These are phyloP conservation scores for Fusarium pilosicola DNA, from an alignment of 2,329 filamentous ascomycete species.

Conservation along the genomic window DNA sequence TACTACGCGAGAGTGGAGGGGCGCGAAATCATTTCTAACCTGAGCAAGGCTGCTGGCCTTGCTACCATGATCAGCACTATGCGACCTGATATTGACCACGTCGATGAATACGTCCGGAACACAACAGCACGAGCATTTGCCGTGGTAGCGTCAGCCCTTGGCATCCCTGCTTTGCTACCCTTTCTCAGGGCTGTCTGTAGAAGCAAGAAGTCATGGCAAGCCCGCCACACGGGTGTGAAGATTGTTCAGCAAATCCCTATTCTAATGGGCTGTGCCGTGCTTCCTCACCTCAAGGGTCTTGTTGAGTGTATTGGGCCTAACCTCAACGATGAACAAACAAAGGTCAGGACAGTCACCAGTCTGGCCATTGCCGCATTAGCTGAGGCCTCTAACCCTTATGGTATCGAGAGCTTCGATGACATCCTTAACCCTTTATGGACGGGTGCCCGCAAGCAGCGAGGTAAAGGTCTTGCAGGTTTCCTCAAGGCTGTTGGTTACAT, in stretches of 20 bases:
- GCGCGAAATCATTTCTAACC: conserved; percentile 97
- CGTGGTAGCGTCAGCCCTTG: conserved; percentile 94
- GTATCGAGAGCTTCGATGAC: conserved; percentile 98
- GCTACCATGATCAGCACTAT: conserved; percentile 99
- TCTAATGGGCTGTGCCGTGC: conserved; percentile 95
- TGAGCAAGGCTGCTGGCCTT: conserved; percentile 94
- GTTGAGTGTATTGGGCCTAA: conserved; percentile 97
- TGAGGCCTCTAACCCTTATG: conserved; percentile 96
- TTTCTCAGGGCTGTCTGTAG: conserved; percentile 96
- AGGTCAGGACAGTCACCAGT: conserved; percentile 95
- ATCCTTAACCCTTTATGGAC: conserved; percentile 98
- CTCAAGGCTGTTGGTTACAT: conserved; percentile 98
- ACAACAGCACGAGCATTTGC: conserved; percentile 97
- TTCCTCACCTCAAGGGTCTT: conserved; percentile 93
- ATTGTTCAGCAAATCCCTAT: conserved; percentile 99
- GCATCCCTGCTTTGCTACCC: conserved; percentile 92
- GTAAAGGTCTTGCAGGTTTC: conserved; percentile 94
- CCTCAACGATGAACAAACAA: conserved; percentile 96
- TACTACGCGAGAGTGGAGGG: conserved; percentile 99
- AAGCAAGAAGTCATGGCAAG: conserved; percentile 99
- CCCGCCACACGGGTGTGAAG: conserved; percentile 96
- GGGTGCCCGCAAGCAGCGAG: conserved; percentile 92
- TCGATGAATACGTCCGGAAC: conserved; percentile 98
- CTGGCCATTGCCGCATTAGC: conserved; percentile 94
- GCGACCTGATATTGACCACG: conserved; percentile 98